phyloP scores from a whole-genome alignment of 768 basidiomycete genomes.

The Calvatia gigantea region DNA sequence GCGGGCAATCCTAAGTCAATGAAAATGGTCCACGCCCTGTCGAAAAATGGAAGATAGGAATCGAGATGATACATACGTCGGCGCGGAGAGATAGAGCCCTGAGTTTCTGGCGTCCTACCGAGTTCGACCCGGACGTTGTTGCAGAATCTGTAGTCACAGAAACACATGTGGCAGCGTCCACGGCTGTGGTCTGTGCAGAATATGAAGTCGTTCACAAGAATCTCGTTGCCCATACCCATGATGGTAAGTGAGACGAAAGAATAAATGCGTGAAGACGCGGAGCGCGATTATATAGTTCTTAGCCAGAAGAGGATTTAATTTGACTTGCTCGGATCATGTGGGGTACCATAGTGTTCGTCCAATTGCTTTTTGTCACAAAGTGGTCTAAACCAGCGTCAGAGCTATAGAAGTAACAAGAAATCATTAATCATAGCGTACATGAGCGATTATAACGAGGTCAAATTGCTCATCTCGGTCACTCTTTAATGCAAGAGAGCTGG shows the following conservation, averaged over 20 bases:
- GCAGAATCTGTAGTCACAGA: slow-evolving; percentile 25
- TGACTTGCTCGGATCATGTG: too few relatives aligned
- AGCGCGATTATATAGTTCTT: not conserved
- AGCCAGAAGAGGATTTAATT: too few relatives aligned
- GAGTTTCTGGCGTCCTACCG: slow-evolving; percentile 12
- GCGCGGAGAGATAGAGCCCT: slow-evolving; percentile 10
- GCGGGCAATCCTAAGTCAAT: too few relatives aligned
- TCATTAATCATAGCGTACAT: too few relatives aligned
- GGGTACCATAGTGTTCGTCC: too few relatives aligned
- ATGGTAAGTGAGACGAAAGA: not conserved
- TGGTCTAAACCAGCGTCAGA: too few relatives aligned
- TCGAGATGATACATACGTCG: slow-evolving; percentile 5
- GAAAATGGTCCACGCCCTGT: too few relatives aligned
- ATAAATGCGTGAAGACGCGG: not conserved
- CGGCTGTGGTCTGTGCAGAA: slow-evolving; percentile 30
- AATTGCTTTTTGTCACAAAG: too few relatives aligned
- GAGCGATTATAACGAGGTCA: too few relatives aligned
- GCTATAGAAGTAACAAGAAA: too few relatives aligned
- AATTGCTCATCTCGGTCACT: too few relatives aligned
- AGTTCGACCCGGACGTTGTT: slow-evolving; percentile 25
- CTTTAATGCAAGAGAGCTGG: too few relatives aligned
- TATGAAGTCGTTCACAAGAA: slow-evolving; percentile 25
- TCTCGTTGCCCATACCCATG: slow-evolving; percentile 9
- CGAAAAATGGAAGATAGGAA: not conserved
- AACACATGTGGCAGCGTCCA: slow-evolving; percentile 27